Evolutionary conservation across 768 basidiomycete genomes (phyloP).

Genomic region (Lentinus tigrinus): DNA sequence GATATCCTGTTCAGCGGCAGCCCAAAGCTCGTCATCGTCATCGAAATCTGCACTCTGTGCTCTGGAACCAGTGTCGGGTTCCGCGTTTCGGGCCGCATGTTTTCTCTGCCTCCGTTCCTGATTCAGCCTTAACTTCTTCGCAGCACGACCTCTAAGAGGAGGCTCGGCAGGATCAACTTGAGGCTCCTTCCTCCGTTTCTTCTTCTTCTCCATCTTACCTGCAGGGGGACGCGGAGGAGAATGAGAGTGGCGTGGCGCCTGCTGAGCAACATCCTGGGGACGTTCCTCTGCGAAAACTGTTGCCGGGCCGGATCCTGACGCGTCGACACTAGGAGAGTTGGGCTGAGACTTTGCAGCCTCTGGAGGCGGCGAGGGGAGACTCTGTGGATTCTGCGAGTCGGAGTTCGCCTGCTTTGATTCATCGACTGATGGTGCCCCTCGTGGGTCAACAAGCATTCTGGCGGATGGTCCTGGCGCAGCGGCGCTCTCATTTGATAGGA

Average conservation of each 20-base stretch:
- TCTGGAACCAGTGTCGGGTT: not conserved
- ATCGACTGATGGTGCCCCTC: not conserved
- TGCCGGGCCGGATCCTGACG: not conserved
- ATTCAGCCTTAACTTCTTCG: not conserved
- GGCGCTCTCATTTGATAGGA: not conserved
- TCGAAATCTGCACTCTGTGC: not conserved
- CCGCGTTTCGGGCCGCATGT: not conserved
- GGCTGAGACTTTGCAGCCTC: not conserved
- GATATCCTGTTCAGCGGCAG: not conserved
- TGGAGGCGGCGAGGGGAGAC: constrained; percentile 8
- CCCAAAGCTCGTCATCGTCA: constrained; percentile 11
- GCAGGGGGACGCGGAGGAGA: too few relatives aligned
- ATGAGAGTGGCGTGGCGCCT: too few relatives aligned
- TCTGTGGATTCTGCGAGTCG: constrained; percentile 10
- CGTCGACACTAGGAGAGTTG: not conserved
- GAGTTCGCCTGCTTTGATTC: not conserved
- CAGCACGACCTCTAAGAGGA: not conserved
- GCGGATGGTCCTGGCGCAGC: not conserved
- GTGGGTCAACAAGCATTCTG: not conserved
- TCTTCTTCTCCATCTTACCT: not conserved
- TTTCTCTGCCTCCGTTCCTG: not conserved
- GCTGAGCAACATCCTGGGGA: not conserved
- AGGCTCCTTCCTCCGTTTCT: not conserved
- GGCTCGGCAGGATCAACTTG: not conserved
- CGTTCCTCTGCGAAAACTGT: not conserved